Base-by-base conservation (phyloP, 1,284 basidiomycete genomes). In the Malassezia furfur region DNA sequence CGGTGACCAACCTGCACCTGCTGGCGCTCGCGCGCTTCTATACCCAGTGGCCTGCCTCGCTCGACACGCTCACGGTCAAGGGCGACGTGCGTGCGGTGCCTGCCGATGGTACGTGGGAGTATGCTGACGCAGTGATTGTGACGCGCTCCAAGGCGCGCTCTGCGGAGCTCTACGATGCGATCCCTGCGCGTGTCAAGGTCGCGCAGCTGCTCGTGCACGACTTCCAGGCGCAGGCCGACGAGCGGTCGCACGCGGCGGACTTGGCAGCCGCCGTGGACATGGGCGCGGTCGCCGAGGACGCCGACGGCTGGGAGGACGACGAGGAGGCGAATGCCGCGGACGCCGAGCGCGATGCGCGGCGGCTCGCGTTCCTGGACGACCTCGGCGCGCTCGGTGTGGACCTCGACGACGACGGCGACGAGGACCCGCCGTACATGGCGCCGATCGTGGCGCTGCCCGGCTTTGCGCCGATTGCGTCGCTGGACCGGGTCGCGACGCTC, bases 151-250 rank as follows among this genome's bases (percentile, higher is more conserved):
- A 83, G 66, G 89, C 91, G 40, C 88, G 85, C 78, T 80, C 80
- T 63, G 19, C 32, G 45, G 31, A 85, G 57, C 84, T 89, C 74
- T 96, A 88, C 74, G 87, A 86, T 1, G 81, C 80, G 38, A 83
- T 94, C 40, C 80, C 86, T 0, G 93, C 96, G 82, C 86, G 85
- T 0, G 83, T 89, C 56, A 96, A 96, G 77, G 86, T 85, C 1
- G 80, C 96, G 74, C 96, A 96, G 75, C 78, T 96, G 17, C 78
- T 96, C 17, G 72, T 96, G 41, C 84, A 84, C 55, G 91, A 96
- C 62, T 78, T 91, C 17, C 84, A 86, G 57, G 63, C 75, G 5
- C 37, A 41, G 32, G n/a, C 39, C 25, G 25, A 48, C 12, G 21
- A 39, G 36, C 30, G 21, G 8, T 40, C 35, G 43, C 25, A 22